Evolutionary conservation across 1,284 basidiomycete species (phyloP).

Genomic region (Phlebopus sp.): DNA sequence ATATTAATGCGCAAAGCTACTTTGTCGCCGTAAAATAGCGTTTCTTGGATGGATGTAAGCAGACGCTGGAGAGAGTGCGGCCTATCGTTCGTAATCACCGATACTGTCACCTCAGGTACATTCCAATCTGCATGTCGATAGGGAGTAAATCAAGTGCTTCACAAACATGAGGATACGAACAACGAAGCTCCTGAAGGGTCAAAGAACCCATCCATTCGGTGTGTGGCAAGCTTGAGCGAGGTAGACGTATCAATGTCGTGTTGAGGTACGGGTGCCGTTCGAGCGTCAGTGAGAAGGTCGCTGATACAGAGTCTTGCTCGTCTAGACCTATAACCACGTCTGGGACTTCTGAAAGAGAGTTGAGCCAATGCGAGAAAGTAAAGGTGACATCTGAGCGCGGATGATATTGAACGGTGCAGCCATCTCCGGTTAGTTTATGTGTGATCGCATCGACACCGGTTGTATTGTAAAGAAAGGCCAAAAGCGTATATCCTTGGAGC

Average conservation of each 20-base stretch:
- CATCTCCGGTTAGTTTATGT: constrained; percentile 4
- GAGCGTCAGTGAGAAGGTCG: constrained; percentile 17
- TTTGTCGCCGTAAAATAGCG: constrained; percentile 66
- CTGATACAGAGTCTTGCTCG: constrained; percentile 24
- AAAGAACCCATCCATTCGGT: constrained; percentile 66
- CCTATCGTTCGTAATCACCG: constrained; percentile 74
- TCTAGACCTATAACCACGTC: constrained; percentile 37
- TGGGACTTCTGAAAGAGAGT: constrained; percentile 18
- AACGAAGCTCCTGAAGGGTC: constrained; percentile 42
- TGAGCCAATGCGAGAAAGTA: constrained; percentile 21
- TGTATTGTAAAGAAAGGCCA: constrained; percentile 35
- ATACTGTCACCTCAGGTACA: constrained; percentile 61
- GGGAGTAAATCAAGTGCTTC: neutral
- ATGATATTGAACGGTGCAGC: constrained; percentile 23
- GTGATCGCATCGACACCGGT: constrained; percentile 4
- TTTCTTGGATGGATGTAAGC: constrained; percentile 55
- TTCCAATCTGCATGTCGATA: constrained; percentile 61
- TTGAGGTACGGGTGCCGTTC: constrained; percentile 18
- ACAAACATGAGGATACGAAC: neutral
- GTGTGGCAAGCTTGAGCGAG: constrained; percentile 49
- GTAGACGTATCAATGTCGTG: constrained; percentile 46
- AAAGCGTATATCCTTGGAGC: constrained; percentile 33
- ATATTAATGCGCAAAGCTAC: constrained; percentile 65
- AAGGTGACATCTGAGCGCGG: constrained; percentile 6
- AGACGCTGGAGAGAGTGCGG: constrained; percentile 69